These are phyloP conservation scores for Pythium phragmiticola DNA, from an alignment of 352 stramenopile genomes.

Conservation along the genomic window DNA sequence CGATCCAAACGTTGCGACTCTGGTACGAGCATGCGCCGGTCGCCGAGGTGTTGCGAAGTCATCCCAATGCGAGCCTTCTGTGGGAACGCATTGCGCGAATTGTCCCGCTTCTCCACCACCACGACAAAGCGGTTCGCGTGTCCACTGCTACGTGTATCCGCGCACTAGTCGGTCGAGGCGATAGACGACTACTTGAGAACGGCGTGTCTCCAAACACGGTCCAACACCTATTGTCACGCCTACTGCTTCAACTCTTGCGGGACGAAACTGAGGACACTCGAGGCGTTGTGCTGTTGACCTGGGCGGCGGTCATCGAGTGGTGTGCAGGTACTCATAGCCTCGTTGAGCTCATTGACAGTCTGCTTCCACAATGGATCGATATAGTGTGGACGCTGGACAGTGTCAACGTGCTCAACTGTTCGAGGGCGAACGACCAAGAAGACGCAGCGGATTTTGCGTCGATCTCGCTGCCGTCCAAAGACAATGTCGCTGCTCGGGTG, in stretches of 20 bases:
- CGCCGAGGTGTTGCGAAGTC: constrained; percentile 7
- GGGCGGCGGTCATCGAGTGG: constrained; percentile 38
- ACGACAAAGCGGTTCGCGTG: constrained; percentile 37
- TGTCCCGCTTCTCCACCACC: constrained; percentile 62
- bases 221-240: constrained; percentile 42
- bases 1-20: constrained; percentile 19
- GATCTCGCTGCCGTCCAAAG: constrained; percentile 15
- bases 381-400: constrained; percentile 52
- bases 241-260: constrained; percentile 61
- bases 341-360: constrained; percentile 19
- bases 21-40: constrained; percentile 18
- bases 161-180: constrained; percentile 16
- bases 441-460: neutral
- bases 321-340: constrained; percentile 29
- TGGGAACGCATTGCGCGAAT: constrained; percentile 19
- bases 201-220: neutral
- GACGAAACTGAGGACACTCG: constrained; percentile 38
- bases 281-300: constrained; percentile 35
- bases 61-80: constrained; percentile 1
- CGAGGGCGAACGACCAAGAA: neutral
- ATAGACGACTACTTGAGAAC: neutral
- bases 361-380: constrained; percentile 40
- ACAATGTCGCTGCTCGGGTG: constrained; percentile 39
- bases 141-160: constrained; percentile 49
- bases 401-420: constrained; percentile 20